Base-by-base conservation (phyloP, 2,329 filamentous ascomycete species). In the Aspergillus fischeri region DNA sequence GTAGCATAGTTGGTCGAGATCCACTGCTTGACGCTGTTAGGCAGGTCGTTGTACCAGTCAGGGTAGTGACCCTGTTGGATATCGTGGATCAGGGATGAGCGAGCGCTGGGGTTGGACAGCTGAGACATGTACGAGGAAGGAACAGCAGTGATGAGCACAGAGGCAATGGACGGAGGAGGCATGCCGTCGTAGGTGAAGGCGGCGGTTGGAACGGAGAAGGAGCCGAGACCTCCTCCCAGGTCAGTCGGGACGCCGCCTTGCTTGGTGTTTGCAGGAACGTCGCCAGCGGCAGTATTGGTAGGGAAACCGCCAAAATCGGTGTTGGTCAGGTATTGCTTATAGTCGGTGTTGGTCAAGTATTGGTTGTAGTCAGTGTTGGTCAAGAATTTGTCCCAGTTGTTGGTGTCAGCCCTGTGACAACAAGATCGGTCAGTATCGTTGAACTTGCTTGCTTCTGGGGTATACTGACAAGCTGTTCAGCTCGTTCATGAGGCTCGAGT, bases 11-110 rank as follows among this genome's bases (percentile, higher is more conserved):
- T 38, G 45, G 49, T 54, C 10, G 62, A 56, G 17, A 67, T 17
- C 54, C 66, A 69, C 41, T 56, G 65, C 59, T 73, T 65, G 48
- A 69, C 67, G 24, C 60, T 63, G 17, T 57, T 47, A 3, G 68
- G 68, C 1, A 73, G 62, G 10, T 59, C 55, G 28, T 60, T 55
- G 47, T 69, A 72, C 70, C 70, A 71, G 25, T 51, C 52, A 1
- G 69, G 67, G 9, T 57, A 64, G 48, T 65, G 55, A 25, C 68
- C 67, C n/a, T 62, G 55, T 10, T 62, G 42, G 41, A 64, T 58
- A 14, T 66, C 68, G 29, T 57, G 61, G 24, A 60, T 44, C n/a
- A 73, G 29, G 1, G 67, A 66, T 2, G 62, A 63, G 21, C 55
- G 56, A 17, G 59, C 60, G 4, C 57, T 45, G 4, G 63, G 60